Evolutionary conservation across 768 basidiomycete species (phyloP).

Genomic region (Tricholoma saponaceum): DNA sequence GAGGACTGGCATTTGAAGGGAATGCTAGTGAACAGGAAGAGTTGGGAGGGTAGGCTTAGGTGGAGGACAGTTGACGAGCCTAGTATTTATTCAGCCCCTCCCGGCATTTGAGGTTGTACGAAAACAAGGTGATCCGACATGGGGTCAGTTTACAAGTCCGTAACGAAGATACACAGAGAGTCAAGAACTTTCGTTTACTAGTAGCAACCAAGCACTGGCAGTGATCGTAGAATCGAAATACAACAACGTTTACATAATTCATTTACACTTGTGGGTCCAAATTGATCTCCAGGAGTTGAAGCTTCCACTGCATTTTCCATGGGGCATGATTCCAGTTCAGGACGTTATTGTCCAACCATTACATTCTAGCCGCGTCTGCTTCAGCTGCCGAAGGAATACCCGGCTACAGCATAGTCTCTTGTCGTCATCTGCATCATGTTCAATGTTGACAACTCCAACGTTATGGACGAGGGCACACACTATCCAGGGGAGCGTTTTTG

Average conservation of each 20-base stretch:
- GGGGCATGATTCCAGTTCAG: neutral
- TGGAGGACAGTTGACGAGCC: no score
- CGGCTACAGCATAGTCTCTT: neutral
- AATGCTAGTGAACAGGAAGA: neutral
- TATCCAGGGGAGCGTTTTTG: constrained; percentile 13
- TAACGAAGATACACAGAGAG: no score
- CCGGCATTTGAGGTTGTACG: neutral
- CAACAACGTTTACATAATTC: neutral
- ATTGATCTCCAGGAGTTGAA: no score
- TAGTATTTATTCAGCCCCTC: neutral
- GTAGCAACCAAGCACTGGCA: neutral
- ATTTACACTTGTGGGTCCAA: neutral
- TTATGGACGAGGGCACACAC: neutral
- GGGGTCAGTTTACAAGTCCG: neutral
- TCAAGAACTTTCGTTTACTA: no score
- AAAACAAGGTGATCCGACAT: neutral
- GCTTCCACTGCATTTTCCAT: neutral
- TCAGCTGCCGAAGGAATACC: neutral
- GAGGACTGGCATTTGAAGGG: neutral
- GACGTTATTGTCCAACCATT: neutral
- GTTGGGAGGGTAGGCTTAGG: no score
- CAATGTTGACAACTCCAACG: neutral
- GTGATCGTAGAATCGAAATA: neutral
- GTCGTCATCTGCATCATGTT: neutral
- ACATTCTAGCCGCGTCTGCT: neutral